These are phyloP conservation scores for Xylaria curta DNA, from an alignment of 495 filamentous ascomycete species.

Conservation along the genomic window DNA sequence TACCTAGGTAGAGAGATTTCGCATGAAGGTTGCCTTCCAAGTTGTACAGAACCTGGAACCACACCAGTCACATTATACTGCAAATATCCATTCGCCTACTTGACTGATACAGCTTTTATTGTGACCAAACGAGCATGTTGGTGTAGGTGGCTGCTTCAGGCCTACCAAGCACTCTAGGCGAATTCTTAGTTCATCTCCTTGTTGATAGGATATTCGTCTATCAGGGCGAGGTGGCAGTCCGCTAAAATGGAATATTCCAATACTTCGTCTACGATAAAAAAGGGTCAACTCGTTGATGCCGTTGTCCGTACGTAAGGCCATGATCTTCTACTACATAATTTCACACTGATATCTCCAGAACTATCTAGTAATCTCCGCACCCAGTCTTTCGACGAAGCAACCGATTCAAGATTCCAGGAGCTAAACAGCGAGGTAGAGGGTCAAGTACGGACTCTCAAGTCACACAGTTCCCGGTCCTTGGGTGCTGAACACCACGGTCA, in stretches of 20 bases:
- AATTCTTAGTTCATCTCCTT: background rate
- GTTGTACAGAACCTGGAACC: background rate
- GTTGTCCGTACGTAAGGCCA: slow-evolving; percentile 33
- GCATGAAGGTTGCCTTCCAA: background rate
- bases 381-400: slow-evolving; percentile 27
- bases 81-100: background rate
- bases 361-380: slow-evolving; percentile 42
- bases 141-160: background rate
- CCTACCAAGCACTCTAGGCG: background rate
- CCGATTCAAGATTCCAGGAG: slow-evolving; percentile 16
- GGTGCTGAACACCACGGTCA: slow-evolving; percentile 44
- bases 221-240: background rate
- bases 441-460: slow-evolving; percentile 33
- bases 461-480: slow-evolving; percentile 29
- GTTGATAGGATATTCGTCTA: background rate
- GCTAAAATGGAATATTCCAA: slow-evolving; percentile 17
- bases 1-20: background rate
- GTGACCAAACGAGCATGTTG: background rate
- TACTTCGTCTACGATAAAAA: slow-evolving; percentile 24
- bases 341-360: slow-evolving; percentile 35
- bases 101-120: background rate
- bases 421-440: slow-evolving; percentile 33
- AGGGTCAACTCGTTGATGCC: slow-evolving; percentile 33
- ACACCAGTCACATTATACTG: background rate
- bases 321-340: background rate